Evolutionary conservation across 768 basidiomycete genomes (phyloP), one percentile per base, ranked within the genome.

Genomic region (Tylopilus felleus): DNA sequence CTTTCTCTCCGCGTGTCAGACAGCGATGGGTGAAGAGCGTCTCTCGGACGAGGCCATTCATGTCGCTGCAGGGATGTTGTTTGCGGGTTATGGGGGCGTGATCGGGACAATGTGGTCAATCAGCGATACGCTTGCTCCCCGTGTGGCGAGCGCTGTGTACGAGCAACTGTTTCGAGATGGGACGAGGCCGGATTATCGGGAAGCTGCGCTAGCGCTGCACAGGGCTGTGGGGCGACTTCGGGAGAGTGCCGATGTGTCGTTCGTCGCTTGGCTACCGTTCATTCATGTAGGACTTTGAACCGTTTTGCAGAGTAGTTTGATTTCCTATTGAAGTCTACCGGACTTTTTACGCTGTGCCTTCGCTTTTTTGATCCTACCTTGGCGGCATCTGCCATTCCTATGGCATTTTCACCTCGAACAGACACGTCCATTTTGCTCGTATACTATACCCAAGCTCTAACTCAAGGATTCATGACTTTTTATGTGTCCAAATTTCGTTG

Each of bases 141-240:
- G 36, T 3, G 57, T 77, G 45, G 64, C 73, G 3, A 56, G 56
- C 31, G 58, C 60, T 13, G 68, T 76, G 27, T 77, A 77, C 8
- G 10, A 12, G n/a, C 25, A 44, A 5, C 23, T 58, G 16, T 40
- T 46, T 25, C 9, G 13, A n/a, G 31, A 22, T 1, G 27, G 9
- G 13, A 28, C 13, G 5, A 0, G 19, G 22, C 53, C 36, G 12
- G 55, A 58, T 40, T 25, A 31, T 12, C 40, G 47, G 12, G 45
- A 51, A 3, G 54, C 49, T 39, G 42, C 42, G 7, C 7, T 14
- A 3, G 25, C 42, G 25, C 25, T 43, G 16, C 42, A 43, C 25
- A 22, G 17, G 17, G 42, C 23, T 17, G 3, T 43, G 23, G 42
- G 16, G 8, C 25, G 42, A 3, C 25, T 43, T 43, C 42, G 23